Percentiles rank a stretch among this genome's conserved stretches.
Conservation (phyloP, 495 filamentous ascomycete genomes). For the Lasiosphaeriaceae sp. region DNA sequence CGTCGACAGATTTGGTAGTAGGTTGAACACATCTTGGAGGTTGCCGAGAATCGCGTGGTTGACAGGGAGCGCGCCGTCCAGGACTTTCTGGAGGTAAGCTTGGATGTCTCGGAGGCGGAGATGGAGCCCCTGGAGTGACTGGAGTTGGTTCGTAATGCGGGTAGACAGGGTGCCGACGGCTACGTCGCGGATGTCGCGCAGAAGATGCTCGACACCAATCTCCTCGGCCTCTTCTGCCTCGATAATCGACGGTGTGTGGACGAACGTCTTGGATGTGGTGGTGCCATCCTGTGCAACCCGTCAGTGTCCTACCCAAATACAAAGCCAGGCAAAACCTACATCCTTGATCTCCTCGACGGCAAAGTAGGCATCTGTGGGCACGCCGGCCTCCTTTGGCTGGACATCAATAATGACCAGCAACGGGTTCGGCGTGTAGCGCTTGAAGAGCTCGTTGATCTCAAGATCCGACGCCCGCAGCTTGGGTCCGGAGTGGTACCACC, state of each 20-base stretch:
- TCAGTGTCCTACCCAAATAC: background rate
- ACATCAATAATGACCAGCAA: conserved; percentile 97
- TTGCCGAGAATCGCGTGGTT: conserved; percentile 98
- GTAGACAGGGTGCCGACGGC: conserved; percentile 98
- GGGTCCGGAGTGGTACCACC: conserved; percentile 98
- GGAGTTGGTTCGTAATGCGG: conserved; percentile 93
- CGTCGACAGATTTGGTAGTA: conserved; percentile 91
- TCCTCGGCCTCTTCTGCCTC: conserved; percentile 99
- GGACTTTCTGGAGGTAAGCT: conserved; percentile 91
- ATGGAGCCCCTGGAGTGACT: conserved; percentile 94
- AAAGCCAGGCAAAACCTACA: conserved; percentile 53
- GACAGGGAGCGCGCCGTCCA: conserved; percentile 84
- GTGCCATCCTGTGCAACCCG: conserved; percentile 75
- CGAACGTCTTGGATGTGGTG: conserved; percentile 94
- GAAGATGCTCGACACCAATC: conserved; percentile 96
- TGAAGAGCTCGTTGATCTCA: conserved; percentile 99
- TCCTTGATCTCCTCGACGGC: conserved; percentile 99
- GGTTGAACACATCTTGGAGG: conserved; percentile 98
- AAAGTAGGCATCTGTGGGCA: conserved; percentile 98
- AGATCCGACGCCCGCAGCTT: conserved; percentile 96
- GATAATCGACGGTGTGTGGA: conserved; percentile 98
- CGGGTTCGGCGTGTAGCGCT: conserved; percentile 95
- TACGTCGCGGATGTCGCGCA: conserved; percentile 96
- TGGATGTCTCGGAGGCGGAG: conserved; percentile 94
- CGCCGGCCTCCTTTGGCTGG: conserved; percentile 95